These are phyloP conservation scores for Olyra latifolia DNA, from an alignment of 176 grass and related monocot genomes.

Conservation along the genomic window DNA sequence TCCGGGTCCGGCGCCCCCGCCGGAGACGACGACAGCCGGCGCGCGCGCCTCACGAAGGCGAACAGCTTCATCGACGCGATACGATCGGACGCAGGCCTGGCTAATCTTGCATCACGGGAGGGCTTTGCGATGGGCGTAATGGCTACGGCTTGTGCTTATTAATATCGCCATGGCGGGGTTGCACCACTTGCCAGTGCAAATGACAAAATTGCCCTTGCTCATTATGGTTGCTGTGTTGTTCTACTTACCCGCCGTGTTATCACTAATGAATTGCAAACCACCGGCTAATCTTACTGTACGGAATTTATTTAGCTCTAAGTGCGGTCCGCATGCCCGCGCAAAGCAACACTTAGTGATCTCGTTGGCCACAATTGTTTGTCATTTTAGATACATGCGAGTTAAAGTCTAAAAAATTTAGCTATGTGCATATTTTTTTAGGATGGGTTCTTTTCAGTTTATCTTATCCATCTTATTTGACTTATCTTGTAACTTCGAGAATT, in stretches of 20 bases:
- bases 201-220: slow-evolving; percentile 22
- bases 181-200: neutral
- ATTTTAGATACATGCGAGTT: too few relatives aligned
- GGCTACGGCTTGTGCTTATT: slow-evolving; percentile 7
- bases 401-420: too few relatives aligned
- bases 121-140: slow-evolving; percentile 2
- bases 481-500: too few relatives aligned
- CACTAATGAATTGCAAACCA: too few relatives aligned
- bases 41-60: slow-evolving; percentile 45
- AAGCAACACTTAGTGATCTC: too few relatives aligned
- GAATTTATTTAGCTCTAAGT: too few relatives aligned
- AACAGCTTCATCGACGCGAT: slow-evolving; percentile 47
- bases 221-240: neutral
- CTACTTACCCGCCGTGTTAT: neutral
- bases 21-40: neutral
- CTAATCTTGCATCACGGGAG: slow-evolving; percentile 26
- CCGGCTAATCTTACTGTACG: too few relatives aligned
- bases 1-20: neutral
- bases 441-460: too few relatives aligned
- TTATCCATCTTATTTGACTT: too few relatives aligned
- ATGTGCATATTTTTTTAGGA: too few relatives aligned
- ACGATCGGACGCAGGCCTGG: neutral
- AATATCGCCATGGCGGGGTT: neutral
- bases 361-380: too few relatives aligned
- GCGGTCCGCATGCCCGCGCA: too few relatives aligned